These are phyloP conservation scores for Alternaria sp. DNA, from an alignment of 2,329 filamentous ascomycete genomes.

Conservation along the genomic window DNA sequence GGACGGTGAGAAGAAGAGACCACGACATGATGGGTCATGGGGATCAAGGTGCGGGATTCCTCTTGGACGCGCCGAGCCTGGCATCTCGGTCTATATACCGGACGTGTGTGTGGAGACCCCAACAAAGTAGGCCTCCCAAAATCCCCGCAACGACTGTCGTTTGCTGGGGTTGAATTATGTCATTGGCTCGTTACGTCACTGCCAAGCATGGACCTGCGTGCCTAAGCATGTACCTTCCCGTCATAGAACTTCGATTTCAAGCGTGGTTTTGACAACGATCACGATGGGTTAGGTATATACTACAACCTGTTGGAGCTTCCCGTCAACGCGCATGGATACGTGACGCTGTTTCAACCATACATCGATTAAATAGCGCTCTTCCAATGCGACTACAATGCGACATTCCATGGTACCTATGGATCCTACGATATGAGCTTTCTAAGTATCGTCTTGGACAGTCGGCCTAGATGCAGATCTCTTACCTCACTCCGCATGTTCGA, in stretches of 20 bases:
- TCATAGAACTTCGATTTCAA: background rate
- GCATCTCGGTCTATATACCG: background rate
- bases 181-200: background rate
- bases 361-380: background rate
- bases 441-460: background rate
- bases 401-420: background rate
- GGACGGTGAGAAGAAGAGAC: background rate
- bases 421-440: background rate
- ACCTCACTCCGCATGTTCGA: background rate
- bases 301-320: background rate
- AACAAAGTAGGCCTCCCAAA: background rate
- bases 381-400: background rate
- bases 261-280: background rate
- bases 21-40: slow-evolving; percentile 2
- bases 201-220: background rate
- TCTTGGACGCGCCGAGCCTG: background rate
- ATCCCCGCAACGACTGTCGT: background rate
- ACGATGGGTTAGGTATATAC: background rate
- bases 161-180: background rate
- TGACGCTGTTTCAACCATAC: background rate
- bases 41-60: background rate
- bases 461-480: background rate
- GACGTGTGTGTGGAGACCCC: background rate
- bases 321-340: background rate
- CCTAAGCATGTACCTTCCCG: background rate